Conservation (phyloP, 2,329 filamentous ascomycete species). For the Monilinia aucupariae region DNA sequence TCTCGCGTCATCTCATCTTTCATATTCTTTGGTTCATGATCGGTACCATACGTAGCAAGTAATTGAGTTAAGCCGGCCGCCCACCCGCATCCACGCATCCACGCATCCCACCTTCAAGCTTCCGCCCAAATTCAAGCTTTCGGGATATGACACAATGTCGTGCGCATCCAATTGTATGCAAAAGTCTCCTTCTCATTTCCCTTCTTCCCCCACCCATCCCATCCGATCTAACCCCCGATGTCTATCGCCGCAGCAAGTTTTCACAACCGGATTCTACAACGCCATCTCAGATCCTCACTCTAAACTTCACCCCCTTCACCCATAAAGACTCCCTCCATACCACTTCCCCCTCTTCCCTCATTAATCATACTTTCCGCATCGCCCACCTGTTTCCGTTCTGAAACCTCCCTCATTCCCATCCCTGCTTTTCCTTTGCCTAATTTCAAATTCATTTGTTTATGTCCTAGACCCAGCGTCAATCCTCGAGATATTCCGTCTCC, state of each 20-base stretch:
- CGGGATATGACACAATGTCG: neutral
- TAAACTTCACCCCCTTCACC: conserved; percentile 34
- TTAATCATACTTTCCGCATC: conserved; percentile 77
- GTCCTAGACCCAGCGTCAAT: conserved; percentile 52
- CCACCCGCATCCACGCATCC: neutral
- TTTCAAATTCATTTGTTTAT: conserved; percentile 57
- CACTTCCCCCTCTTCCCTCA: conserved; percentile 33
- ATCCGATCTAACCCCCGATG: neutral
- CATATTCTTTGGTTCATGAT: neutral
- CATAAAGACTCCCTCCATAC: conserved; percentile 34
- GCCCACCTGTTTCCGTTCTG: conserved; percentile 83
- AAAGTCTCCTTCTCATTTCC: neutral
- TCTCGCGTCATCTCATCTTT: neutral
- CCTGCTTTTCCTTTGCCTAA: conserved; percentile 48
- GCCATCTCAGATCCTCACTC: neutral
- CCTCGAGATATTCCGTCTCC: conserved; percentile 53
- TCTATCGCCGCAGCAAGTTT: conserved; percentile 2
- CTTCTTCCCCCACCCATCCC: neutral
- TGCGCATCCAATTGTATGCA: conserved; percentile 9
- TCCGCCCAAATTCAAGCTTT: neutral
- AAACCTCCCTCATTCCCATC: conserved; percentile 57
- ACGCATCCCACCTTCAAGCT: neutral
- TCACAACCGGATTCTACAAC: neutral
- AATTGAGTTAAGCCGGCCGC: neutral
- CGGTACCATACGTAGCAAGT: neutral